These are phyloP conservation scores for Pichia cabralensis DNA, from an alignment of 805 yeast genomes.

Conservation along the genomic window DNA sequence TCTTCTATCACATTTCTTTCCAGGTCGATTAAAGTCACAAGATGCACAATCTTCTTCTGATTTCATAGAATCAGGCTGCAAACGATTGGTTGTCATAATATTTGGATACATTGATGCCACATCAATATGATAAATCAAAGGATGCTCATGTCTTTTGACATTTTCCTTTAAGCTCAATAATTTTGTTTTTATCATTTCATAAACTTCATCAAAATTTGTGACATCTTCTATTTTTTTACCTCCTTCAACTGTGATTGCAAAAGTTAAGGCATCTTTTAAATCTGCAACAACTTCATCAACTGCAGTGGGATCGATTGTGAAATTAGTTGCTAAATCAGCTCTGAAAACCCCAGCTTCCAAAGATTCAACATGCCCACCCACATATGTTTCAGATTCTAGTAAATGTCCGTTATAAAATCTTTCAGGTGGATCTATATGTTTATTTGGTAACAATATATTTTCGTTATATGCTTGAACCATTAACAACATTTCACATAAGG, in stretches of 20 bases:
- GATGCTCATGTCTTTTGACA: conserved; percentile 64
- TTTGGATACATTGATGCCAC: conserved; percentile 99
- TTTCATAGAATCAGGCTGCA: conserved; percentile 97
- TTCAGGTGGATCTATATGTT: conserved; percentile 89
- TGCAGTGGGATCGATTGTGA: conserved; percentile 71
- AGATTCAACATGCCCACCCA: conserved; percentile 98
- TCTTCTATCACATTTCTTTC: conserved; percentile 84
- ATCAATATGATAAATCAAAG: conserved; percentile 92
- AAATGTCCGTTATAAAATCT: conserved; percentile 91
- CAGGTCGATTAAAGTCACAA: conserved; percentile 95
- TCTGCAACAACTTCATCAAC: conserved; percentile 70
- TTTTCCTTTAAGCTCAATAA: conserved; percentile 49
- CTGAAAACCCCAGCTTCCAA: conserved; percentile 97
- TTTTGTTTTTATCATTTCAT: conserved; percentile 41
- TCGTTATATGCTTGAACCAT: conserved; percentile 91
- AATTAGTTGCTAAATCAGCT: conserved; percentile 69
- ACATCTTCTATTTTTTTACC: conserved; percentile 66
- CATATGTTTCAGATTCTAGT: conserved; percentile 91
- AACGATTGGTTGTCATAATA: conserved; percentile 93
- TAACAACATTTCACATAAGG: conserved; percentile 92
- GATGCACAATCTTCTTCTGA: conserved; percentile 92
- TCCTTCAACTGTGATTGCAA: conserved; percentile 77
- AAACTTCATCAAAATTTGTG: conserved; percentile 68
- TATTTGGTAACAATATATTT: conserved; percentile 77
- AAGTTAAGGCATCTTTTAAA: conserved; percentile 66